Evolutionary conservation across 1,284 basidiomycete genomes (phyloP).

Genomic region (Austroboletus novae-zelandiae): DNA sequence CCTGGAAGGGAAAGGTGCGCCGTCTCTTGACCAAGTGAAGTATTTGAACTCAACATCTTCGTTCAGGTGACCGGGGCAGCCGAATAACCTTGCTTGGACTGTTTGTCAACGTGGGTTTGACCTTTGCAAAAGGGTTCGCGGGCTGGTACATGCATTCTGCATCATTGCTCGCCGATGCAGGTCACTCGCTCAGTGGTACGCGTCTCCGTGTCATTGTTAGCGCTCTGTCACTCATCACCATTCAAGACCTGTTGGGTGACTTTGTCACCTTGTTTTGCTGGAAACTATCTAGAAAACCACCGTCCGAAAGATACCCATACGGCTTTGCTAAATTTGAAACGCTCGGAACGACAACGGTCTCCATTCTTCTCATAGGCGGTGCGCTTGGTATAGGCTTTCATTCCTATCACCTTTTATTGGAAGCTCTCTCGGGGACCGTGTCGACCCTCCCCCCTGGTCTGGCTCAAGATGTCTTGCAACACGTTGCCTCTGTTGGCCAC

Average conservation of each 20-base stretch:
- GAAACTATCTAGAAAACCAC: slow-evolving; percentile 80
- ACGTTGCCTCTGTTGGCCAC: slow-evolving; percentile 55
- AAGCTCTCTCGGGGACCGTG: slow-evolving; percentile 62
- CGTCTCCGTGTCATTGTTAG: slow-evolving; percentile 17
- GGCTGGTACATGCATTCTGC: slow-evolving; percentile 90
- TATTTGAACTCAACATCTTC: slow-evolving; percentile 5
- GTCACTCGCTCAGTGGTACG: slow-evolving; percentile 87
- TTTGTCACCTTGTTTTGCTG: slow-evolving; percentile 93
- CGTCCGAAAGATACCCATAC: slow-evolving; percentile 78
- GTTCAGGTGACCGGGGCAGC: slow-evolving; percentile 73
- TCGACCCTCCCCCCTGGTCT: slow-evolving; percentile 54
- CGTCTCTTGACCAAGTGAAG: not conserved
- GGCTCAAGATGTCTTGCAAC: slow-evolving; percentile 58
- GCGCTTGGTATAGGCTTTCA: slow-evolving; percentile 93
- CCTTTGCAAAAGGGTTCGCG: slow-evolving; percentile 80
- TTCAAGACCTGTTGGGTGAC: slow-evolving; percentile 79
- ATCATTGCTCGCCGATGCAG: slow-evolving; percentile 90
- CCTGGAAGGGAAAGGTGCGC: slow-evolving; percentile 62
- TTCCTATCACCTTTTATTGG: slow-evolving; percentile 79
- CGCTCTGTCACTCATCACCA: not conserved
- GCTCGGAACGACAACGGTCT: slow-evolving; percentile 83
- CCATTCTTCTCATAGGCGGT: slow-evolving; percentile 79
- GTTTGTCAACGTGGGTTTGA: slow-evolving; percentile 82
- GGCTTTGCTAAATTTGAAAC: slow-evolving; percentile 96
- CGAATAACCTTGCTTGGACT: slow-evolving; percentile 86